phyloP scores from a whole-genome alignment of 2,329 filamentous ascomycete species.

The Colletotrichum sp. region DNA sequence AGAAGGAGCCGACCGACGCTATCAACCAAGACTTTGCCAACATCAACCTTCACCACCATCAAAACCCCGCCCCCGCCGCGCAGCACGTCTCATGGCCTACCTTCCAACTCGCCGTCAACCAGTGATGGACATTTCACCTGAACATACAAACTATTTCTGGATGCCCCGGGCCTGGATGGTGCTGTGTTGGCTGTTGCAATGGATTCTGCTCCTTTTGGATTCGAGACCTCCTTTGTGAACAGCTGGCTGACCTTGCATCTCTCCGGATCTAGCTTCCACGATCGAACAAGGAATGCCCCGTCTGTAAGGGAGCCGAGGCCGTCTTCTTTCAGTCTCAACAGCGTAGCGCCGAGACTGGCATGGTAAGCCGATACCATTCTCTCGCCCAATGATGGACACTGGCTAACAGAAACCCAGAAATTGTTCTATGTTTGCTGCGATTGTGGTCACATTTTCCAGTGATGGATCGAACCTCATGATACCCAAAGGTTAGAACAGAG shows the following conservation, averaged over 20 bases:
- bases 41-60: background rate
- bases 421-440: constrained; percentile 92
- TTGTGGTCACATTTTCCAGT: constrained; percentile 87
- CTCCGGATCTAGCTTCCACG: constrained; percentile 78
- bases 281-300: constrained; percentile 83
- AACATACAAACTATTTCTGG: background rate
- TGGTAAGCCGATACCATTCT: constrained; percentile 67
- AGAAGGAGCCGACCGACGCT: constrained; percentile 25
- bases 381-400: background rate
- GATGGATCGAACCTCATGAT: constrained; percentile 30
- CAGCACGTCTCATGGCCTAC: constrained; percentile 13
- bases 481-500: constrained; percentile 15
- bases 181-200: constrained; percentile 16
- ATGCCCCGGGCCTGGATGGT: background rate
- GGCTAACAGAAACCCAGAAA: constrained; percentile 63
- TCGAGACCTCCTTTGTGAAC: constrained; percentile 19
- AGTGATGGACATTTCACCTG: background rate
- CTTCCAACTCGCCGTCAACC: constrained; percentile 12
- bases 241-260: constrained; percentile 48
- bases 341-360: constrained; percentile 94
- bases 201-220: constrained; percentile 23
- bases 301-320: constrained; percentile 85
- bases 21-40: constrained; percentile 1
- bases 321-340: constrained; percentile 99
- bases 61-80: background rate